Base-by-base conservation (phyloP, 371 early-diverging fungal species). In the Umbelopsis sp. region DNA sequence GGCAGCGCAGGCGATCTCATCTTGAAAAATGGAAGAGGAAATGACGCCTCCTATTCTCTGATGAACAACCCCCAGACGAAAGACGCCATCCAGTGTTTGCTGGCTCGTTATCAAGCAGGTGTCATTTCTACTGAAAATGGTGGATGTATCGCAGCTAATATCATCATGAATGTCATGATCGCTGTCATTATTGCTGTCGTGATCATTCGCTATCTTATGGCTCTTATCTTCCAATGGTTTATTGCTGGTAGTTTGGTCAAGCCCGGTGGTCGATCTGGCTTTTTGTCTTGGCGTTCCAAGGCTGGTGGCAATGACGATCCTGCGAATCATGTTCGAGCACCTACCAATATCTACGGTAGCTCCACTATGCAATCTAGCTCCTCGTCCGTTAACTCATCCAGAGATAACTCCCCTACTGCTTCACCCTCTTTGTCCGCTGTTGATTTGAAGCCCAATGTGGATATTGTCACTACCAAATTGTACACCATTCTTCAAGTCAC, bases 401-500 rank as follows among this genome's bases (percentile, higher is more conserved):
- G 74, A 24, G 63, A 70, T 16, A 57, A 63, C 22, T 78, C 70
- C 8, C 74, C 77, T 41, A 67, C 70, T 10, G 74, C 80, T 12
- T 69, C 82, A 6, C 38, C 65, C 1, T 67, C 70, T 37, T 73
- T 74, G 44, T 71, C 74, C 7, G 70, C 73, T 0, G 18, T 70
- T 14, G 45, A 69, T 25, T 48, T 72, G 11, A 69, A 70, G n/a
- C 65, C 70, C 3, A 76, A 50, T 0, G 63, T 76, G 14, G 79
- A 82, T 69, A 82, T 82, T 65, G 78, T 82, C 10, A 71, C 70
- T 1, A 78, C 80, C 29, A 83, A 85, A 68, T 67, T 84, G 10
- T 87, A 86, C 53, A 81, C 87, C 5, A 73, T 79, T 52, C 73
- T 91, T 74, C 75, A 91, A 35, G 92, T 88, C 29, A 91, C 93